Evolutionary conservation across 495 filamentous ascomycete genomes (phyloP).

Genomic region (Aspergillus sparsus): DNA sequence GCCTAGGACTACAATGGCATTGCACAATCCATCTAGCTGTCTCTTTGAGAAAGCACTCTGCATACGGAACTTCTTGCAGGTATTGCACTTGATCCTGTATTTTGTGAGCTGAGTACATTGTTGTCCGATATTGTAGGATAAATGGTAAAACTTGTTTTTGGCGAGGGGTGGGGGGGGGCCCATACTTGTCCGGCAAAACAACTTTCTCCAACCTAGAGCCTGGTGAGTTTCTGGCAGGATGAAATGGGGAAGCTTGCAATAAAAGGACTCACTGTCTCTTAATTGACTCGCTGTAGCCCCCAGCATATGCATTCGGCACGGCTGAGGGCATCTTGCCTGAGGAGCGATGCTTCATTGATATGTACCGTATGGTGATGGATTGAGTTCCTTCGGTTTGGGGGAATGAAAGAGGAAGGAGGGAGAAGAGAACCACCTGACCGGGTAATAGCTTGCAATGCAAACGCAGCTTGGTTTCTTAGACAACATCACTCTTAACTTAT

Average conservation of each 20-base stretch:
- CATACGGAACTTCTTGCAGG: constrained; percentile 45
- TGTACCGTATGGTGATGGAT: not conserved
- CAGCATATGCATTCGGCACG: constrained; percentile 26
- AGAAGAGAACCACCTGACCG: not conserved
- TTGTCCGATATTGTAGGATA: not conserved
- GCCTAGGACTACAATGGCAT: constrained; percentile 26
- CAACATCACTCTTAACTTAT: too few relatives aligned
- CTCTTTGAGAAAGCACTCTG: constrained; percentile 46
- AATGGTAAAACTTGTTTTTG: not conserved
- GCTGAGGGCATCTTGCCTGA: constrained; percentile 1
- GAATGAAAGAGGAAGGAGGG: not conserved
- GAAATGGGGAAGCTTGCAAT: not conserved
- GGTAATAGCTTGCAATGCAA: too few relatives aligned
- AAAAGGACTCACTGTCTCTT: constrained; percentile 28
- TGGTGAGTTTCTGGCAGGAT: not conserved
- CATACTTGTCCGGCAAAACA: constrained; percentile 34
- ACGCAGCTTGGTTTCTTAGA: too few relatives aligned
- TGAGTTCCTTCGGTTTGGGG: too few relatives aligned
- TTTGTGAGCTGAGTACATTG: constrained; percentile 11
- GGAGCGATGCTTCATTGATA: not conserved
- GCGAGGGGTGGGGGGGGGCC: not conserved
- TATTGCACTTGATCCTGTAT: constrained; percentile 49
- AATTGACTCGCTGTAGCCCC: constrained; percentile 31
- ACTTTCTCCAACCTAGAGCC: constrained; percentile 28
- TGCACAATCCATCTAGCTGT: constrained; percentile 42